Evolutionary conservation across 495 filamentous ascomycete genomes (phyloP).

Genomic region (Penicillium longicatenatum): DNA sequence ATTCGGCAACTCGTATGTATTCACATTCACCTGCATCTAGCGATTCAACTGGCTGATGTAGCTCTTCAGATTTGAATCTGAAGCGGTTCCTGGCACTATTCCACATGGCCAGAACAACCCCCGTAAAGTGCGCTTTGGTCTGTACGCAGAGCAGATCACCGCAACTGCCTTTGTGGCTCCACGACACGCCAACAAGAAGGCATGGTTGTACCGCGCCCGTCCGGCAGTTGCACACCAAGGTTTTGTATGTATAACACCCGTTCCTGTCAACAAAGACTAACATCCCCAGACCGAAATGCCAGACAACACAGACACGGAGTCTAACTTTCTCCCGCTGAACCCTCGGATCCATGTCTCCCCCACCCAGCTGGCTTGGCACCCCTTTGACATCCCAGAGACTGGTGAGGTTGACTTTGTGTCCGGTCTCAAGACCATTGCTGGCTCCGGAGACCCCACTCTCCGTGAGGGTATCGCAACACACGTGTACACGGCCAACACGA

Average conservation of each 20-base stretch:
- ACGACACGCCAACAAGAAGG: slow-evolving; percentile 50
- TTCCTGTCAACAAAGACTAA: slow-evolving; percentile 12
- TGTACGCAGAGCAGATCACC: slow-evolving; percentile 52
- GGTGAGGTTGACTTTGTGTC: slow-evolving; percentile 45
- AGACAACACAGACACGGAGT: slow-evolving; percentile 50
- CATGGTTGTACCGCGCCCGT: slow-evolving; percentile 50
- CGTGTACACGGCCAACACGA: slow-evolving; percentile 46
- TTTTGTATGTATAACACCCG: slow-evolving; percentile 36
- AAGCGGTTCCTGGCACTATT: slow-evolving; percentile 52
- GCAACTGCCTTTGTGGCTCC: slow-evolving; percentile 51
- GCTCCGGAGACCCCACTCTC: slow-evolving; percentile 51
- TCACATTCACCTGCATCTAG: slow-evolving; percentile 14
- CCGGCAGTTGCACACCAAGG: slow-evolving; percentile 54
- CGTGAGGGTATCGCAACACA: slow-evolving; percentile 51
- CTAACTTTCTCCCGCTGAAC: slow-evolving; percentile 49
- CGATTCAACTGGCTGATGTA: slow-evolving; percentile 32
- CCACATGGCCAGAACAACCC: slow-evolving; percentile 52
- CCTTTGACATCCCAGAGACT: slow-evolving; percentile 44
- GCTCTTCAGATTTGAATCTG: slow-evolving; percentile 39
- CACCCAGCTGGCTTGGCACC: slow-evolving; percentile 52
- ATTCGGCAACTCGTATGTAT: slow-evolving; percentile 54
- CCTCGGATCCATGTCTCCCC: slow-evolving; percentile 64
- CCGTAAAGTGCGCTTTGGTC: slow-evolving; percentile 47
- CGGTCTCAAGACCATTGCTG: slow-evolving; percentile 52
- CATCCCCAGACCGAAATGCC: slow-evolving; percentile 42